These are phyloP conservation scores for Glaciozyma martinii DNA, from an alignment of 768 basidiomycete species.

Conservation along the genomic window DNA sequence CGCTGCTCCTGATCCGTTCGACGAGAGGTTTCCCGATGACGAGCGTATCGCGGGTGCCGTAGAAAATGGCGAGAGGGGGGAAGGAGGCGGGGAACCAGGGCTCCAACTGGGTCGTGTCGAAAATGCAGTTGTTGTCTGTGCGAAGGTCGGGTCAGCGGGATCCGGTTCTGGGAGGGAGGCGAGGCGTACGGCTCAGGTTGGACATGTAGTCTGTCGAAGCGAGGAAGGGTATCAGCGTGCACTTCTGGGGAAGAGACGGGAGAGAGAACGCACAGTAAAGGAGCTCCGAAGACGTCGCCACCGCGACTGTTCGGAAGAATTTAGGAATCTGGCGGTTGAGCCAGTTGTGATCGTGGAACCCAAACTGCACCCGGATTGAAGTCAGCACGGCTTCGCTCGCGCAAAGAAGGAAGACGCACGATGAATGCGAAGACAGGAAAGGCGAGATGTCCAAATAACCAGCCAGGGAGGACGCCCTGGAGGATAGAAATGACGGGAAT, in stretches of 20 bases:
- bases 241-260: not conserved
- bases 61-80: slow-evolving; percentile 25
- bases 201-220: not conserved
- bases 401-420: slow-evolving; percentile 11
- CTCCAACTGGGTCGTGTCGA: slow-evolving; percentile 14
- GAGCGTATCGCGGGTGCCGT: slow-evolving; percentile 27
- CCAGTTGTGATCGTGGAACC: not conserved
- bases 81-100: slow-evolving; percentile 25
- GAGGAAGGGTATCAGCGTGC: not conserved
- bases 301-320: slow-evolving; percentile 19
- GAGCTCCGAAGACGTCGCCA: slow-evolving; percentile 2
- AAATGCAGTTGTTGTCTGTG: slow-evolving; percentile 18
- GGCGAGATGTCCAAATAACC: slow-evolving; percentile 22
- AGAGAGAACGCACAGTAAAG: not conserved
- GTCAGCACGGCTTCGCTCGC: not conserved
- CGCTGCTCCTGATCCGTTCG: slow-evolving; percentile 13
- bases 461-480: slow-evolving; percentile 13
- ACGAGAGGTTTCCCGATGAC: slow-evolving; percentile 27
- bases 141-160: too few relatives aligned
- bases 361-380: not conserved
- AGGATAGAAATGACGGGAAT: slow-evolving; percentile 18
- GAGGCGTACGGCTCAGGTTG: not conserved
- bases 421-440: slow-evolving; percentile 16
- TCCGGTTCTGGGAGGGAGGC: too few relatives aligned
- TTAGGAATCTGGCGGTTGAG: slow-evolving; percentile 26